A percentile compares a stretch with the other conserved stretches of the same genome.
These are phyloP conservation scores for Colletotrichum gloeosporioides DNA, from an alignment of 2,329 filamentous ascomycete species.

Conservation along the genomic window DNA sequence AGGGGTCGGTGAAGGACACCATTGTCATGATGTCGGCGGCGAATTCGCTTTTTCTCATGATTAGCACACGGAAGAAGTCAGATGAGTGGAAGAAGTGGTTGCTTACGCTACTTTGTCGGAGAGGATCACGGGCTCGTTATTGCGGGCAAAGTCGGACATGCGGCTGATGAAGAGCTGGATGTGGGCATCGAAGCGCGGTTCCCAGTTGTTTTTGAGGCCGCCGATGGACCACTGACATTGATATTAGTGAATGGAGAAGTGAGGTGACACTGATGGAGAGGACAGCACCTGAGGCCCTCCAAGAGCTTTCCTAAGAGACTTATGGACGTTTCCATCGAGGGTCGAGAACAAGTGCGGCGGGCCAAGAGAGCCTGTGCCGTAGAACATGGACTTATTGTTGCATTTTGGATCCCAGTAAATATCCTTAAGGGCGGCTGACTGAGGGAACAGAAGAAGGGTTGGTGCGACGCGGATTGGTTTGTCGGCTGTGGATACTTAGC, in stretches of 20 bases:
- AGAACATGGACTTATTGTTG: background rate
- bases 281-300: background rate
- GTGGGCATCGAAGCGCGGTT: background rate
- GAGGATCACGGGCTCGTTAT: background rate
- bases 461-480: constrained; percentile 7
- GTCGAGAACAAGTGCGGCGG: constrained; percentile 3
- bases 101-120: constrained; percentile 7
- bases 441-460: background rate
- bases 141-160: background rate
- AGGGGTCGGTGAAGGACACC: constrained; percentile 3
- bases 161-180: background rate
- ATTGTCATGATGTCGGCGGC: constrained; percentile 14
- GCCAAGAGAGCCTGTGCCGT: background rate
- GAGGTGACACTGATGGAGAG: background rate
- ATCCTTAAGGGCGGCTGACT: background rate
- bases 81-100: too few species aligned
- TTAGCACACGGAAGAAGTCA: too few species aligned
- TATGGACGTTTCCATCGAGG: background rate
- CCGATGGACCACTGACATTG: background rate
- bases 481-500: background rate
- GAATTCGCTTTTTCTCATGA: background rate
- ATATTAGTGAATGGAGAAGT: background rate
- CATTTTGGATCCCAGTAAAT: constrained; percentile 10
- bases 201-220: constrained; percentile 7
- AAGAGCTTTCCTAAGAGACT: background rate